These are phyloP conservation scores for Sclerotinia glacialis DNA, from an alignment of 2,329 filamentous ascomycete genomes.

Conservation along the genomic window DNA sequence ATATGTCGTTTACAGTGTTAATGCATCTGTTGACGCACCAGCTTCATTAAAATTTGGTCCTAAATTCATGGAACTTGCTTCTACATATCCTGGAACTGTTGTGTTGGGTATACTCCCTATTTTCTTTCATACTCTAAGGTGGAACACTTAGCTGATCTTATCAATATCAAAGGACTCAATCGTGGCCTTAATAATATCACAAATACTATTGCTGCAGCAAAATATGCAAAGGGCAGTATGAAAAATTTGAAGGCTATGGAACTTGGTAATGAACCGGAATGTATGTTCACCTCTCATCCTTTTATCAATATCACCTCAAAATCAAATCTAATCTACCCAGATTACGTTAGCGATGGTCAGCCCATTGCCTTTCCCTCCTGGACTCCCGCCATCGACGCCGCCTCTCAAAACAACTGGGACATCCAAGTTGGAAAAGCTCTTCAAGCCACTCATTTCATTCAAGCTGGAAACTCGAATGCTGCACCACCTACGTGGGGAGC, in stretches of 20 bases:
- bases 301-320: neutral
- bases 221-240: conserved; percentile 45
- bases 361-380: conserved; percentile 35
- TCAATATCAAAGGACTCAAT: conserved; percentile 44
- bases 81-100: conserved; percentile 49
- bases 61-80: conserved; percentile 51
- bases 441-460: conserved; percentile 28
- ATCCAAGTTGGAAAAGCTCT: conserved; percentile 31
- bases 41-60: conserved; percentile 51
- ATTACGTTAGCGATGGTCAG: conserved; percentile 39
- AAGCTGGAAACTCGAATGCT: conserved; percentile 35
- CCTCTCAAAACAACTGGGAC: conserved; percentile 35
- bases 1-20: conserved; percentile 52
- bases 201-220: conserved; percentile 55
- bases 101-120: conserved; percentile 42
- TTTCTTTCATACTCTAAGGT: neutral
- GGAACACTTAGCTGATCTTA: conserved; percentile 9
- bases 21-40: conserved; percentile 48
- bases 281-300: conserved; percentile 39
- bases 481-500: conserved; percentile 36
- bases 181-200: conserved; percentile 50
- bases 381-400: conserved; percentile 32
- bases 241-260: conserved; percentile 53
- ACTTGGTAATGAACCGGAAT: conserved; percentile 57
- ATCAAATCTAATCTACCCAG: conserved; percentile 23